phyloP scores from a whole-genome alignment of 108 stramenopile species.

The Pseudonitzschia pungens region DNA sequence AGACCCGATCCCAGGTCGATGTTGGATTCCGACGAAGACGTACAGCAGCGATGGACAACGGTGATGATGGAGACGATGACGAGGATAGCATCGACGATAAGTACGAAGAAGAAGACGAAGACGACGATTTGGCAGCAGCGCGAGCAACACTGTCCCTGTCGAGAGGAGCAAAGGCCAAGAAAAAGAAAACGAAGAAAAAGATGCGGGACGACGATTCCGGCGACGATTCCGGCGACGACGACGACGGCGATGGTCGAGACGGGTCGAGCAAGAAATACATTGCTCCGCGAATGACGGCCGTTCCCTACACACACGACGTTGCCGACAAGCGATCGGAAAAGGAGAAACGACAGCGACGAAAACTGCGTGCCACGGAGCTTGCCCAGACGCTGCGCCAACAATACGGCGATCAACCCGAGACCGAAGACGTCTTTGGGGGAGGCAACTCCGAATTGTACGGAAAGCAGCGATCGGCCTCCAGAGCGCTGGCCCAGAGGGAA shows the following conservation, averaged over 20 bases:
- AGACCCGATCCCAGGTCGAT: conserved; percentile 35
- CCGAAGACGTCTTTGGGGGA: conserved; percentile 86
- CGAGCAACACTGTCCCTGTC: conserved; percentile 27
- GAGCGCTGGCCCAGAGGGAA: conserved; percentile 58
- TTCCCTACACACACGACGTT: conserved; percentile 68
- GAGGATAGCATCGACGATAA: conserved; percentile 40
- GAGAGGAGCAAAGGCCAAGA: conserved; percentile 1
- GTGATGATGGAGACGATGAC: conserved; percentile 24
- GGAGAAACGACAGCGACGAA: conserved; percentile 57
- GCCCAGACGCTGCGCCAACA: conserved; percentile 68
- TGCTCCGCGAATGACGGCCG: conserved; percentile 78
- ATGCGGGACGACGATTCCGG: conserved; percentile 9
- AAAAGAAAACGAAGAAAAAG: conserved; percentile 25
- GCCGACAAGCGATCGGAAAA: conserved; percentile 51
- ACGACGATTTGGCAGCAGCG: conserved; percentile 50
- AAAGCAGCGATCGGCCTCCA: conserved; percentile 65
- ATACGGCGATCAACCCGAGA: conserved; percentile 82
- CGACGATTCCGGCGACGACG: conserved; percentile 27
- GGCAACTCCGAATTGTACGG: conserved; percentile 53
- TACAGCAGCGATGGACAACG: too few relatives aligned
- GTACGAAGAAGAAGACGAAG: conserved; percentile 49
- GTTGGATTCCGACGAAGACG: conserved; percentile 29
- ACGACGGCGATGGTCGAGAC: conserved; percentile 20
- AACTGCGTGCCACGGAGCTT: conserved; percentile 72
- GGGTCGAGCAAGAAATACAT: conserved; percentile 47